phyloP scores from a whole-genome alignment of 2,329 filamentous ascomycete species.

The Talaromyces albobiverticillius region DNA sequence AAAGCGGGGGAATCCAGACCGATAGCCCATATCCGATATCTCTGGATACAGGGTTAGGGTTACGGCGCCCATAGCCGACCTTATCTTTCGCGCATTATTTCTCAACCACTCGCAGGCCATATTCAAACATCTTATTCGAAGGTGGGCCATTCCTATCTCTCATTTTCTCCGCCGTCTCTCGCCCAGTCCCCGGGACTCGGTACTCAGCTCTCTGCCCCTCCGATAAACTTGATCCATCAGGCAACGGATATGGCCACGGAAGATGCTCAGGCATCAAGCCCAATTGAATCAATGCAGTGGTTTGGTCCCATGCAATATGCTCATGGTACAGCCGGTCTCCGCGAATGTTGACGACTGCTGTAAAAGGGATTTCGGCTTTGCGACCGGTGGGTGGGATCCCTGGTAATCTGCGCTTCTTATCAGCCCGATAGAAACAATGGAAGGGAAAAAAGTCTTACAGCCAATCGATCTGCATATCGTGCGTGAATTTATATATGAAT shows the following conservation, averaged over 20 bases:
- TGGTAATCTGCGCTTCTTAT: conserved; percentile 45
- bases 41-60: no score
- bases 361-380: conserved; percentile 60
- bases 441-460: conserved; percentile 51
- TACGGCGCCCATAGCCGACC: not conserved
- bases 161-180: conserved; percentile 53
- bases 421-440: not conserved
- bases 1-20: no score
- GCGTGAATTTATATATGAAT: conserved; percentile 64
- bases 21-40: no score
- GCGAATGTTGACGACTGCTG: conserved; percentile 63
- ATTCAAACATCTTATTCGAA: conserved; percentile 58
- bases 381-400: conserved; percentile 58
- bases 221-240: conserved; percentile 34
- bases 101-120: conserved; percentile 23
- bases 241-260: conserved; percentile 57
- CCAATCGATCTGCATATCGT: conserved; percentile 64
- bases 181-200: conserved; percentile 57
- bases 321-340: conserved; percentile 68
- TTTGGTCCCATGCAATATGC: conserved; percentile 70
- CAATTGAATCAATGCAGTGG: conserved; percentile 59
- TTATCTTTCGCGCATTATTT: not conserved
- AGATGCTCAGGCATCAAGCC: conserved; percentile 64
- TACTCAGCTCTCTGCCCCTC: conserved; percentile 54
- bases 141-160: conserved; percentile 46